Base-by-base conservation (phyloP, 1,284 basidiomycete genomes). In the Agaricales sp. region DNA sequence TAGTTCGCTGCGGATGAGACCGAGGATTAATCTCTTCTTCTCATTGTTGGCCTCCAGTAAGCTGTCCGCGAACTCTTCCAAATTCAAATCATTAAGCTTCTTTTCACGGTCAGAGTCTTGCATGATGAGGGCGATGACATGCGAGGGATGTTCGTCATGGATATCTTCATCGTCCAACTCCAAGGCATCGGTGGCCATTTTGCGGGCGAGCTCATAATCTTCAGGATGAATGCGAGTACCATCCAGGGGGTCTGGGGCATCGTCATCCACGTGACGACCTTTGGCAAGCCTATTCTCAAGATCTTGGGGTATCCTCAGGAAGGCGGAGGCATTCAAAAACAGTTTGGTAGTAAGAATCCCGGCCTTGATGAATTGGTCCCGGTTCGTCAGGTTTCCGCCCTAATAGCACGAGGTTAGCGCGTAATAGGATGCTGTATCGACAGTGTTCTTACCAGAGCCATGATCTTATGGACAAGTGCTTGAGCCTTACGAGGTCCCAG, bases 181-280 rank as follows among this genome's bases (percentile, higher is more conserved):
- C 20, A 98, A 77, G 4, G 95, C 92, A 64, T 98, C 95, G 11
- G 92, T 91, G 26, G 96, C 95, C 92, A 99, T 98, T 71, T 99
- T 98, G 43, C 92, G 84, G 1, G 96, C 95, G 49, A 98, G 78
- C 59, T 97, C 92, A 64, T 99, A 99, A 67, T 99, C 95, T 65
- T 97, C 93, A 1, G 92, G 92, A 64, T 99, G 96, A 53, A 99
- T 92, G 13, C 96, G 87, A 19, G 95, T 99, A 60, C 86, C 83
- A 63, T 99, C 96, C 43, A 99, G 73, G 2, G 93, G 91, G 65
- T 99, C 95, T 11, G 88, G 84, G 11, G 78, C 73, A 52, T 82
- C 77, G 50, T 86, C 82, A 47, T 86, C 80, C 45, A 82, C 77
- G 52, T 78, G 77, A 18, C 88, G 77, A 57, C 82, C 77, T 62